These are phyloP conservation scores for Trametes cinnabarina DNA, from an alignment of 768 basidiomycete genomes.

Conservation along the genomic window DNA sequence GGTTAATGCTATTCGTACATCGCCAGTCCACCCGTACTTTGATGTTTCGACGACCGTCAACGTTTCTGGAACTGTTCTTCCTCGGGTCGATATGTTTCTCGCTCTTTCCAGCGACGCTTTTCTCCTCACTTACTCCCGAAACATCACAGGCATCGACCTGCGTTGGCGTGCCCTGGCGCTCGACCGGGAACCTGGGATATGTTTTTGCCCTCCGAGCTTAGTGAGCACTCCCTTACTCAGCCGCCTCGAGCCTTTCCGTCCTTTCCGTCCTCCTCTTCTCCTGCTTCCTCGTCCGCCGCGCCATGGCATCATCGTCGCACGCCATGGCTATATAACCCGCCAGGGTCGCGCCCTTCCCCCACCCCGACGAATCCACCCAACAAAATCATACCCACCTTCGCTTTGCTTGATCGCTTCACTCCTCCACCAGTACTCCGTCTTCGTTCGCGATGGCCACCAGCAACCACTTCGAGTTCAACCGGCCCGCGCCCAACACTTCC, in stretches of 20 bases:
- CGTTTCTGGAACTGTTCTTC: too few relatives aligned
- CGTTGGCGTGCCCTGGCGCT: too few relatives aligned
- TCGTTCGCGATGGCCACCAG: slow-evolving; percentile 6
- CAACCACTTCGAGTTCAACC: slow-evolving; percentile 29
- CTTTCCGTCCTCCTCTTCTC: neutral
- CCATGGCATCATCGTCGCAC: neutral
- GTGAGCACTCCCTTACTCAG: slow-evolving; percentile 3
- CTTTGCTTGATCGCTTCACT: neutral
- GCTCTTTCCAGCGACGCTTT: too few relatives aligned
- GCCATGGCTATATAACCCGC: neutral
- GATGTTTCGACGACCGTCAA: too few relatives aligned
- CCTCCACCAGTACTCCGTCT: neutral
- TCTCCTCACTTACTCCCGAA: too few relatives aligned
- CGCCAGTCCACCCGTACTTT: too few relatives aligned
- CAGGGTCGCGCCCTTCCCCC: neutral
- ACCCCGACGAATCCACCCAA: neutral
- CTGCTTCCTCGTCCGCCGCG: neutral
- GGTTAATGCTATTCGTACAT: too few relatives aligned
- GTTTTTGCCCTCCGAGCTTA: neutral
- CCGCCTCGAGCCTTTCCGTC: neutral
- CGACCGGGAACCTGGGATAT: too few relatives aligned
- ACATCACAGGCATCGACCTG: too few relatives aligned
- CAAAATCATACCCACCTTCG: neutral
- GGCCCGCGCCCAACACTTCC: slow-evolving; percentile 39
- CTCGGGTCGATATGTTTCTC: neutral